Conservation (phyloP, 495 filamentous ascomycete genomes). For the Aspergillus biplanus region DNA sequence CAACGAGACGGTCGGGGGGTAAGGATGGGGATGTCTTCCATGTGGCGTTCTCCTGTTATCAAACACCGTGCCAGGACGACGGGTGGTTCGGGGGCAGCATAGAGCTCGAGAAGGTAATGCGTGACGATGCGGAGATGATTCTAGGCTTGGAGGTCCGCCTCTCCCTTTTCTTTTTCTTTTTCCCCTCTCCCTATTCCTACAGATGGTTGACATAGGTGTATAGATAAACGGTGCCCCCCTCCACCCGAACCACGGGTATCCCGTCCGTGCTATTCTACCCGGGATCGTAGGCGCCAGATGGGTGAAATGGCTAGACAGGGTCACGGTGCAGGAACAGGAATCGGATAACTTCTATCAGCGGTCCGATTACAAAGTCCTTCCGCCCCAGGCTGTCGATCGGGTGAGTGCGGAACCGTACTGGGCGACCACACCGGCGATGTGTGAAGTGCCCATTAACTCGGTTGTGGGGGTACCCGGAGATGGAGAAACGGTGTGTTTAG, state of each 20-base stretch:
- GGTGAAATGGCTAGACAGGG: slow-evolving; percentile 68
- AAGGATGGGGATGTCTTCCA: slow-evolving; percentile 30
- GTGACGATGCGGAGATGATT: slow-evolving; percentile 51
- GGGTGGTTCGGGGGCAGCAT: slow-evolving; percentile 60
- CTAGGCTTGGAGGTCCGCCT: slow-evolving; percentile 48
- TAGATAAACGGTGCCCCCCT: slow-evolving; percentile 64
- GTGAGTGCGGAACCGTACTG: slow-evolving; percentile 56
- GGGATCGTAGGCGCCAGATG: slow-evolving; percentile 63
- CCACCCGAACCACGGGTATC: slow-evolving; percentile 61
- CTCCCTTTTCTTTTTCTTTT: background rate
- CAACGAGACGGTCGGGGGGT: too few relatives aligned
- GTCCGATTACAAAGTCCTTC: slow-evolving; percentile 66
- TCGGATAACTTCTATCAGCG: slow-evolving; percentile 61
- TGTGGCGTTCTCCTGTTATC: slow-evolving; percentile 58
- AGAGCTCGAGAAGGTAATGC: slow-evolving; percentile 50
- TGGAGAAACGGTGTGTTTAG: slow-evolving; percentile 38
- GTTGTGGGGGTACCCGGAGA: slow-evolving; percentile 53
- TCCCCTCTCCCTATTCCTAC: too few relatives aligned
- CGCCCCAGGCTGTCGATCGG: slow-evolving; percentile 55
- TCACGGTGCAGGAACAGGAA: slow-evolving; percentile 61
- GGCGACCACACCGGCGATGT: slow-evolving; percentile 56
- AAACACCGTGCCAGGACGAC: slow-evolving; percentile 56
- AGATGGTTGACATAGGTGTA: background rate
- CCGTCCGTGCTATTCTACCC: slow-evolving; percentile 62
- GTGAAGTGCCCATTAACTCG: slow-evolving; percentile 66